These are phyloP conservation scores for Aristolochia fimbriata DNA, from an alignment of 164 flowering plant species.

Conservation along the genomic window DNA sequence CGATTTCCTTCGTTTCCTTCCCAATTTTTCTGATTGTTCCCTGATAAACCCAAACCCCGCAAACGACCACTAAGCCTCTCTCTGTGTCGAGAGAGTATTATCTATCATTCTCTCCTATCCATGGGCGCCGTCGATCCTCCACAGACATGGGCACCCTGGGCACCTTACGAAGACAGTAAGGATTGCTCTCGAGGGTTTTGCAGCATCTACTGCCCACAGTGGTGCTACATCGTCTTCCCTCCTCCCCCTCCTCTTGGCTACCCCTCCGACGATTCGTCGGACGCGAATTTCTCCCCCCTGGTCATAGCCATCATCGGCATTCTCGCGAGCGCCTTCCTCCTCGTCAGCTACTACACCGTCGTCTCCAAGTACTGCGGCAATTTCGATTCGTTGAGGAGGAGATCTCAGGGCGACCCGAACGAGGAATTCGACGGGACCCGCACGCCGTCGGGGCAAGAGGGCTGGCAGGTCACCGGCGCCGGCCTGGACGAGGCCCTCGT, in stretches of 20 bases:
- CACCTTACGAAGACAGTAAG: constrained; percentile 44
- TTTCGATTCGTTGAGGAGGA: constrained; percentile 10
- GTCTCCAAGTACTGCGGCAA: constrained; percentile 54
- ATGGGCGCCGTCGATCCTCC: constrained; percentile 55
- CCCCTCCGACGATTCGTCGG: constrained; percentile 28
- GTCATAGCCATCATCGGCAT: constrained; percentile 67
- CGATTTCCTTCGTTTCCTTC: too few species aligned
- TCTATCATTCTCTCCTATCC: too few species aligned
- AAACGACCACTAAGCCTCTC: background rate
- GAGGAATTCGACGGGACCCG: constrained; percentile 22
- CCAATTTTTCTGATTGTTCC: too few species aligned
- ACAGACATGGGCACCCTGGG: constrained; percentile 59
- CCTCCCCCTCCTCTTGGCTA: constrained; percentile 61
- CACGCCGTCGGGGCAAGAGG: constrained; percentile 23
- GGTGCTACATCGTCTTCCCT: constrained; percentile 60
- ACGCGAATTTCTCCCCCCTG: constrained; percentile 55
- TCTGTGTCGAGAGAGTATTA: constrained; percentile 11
- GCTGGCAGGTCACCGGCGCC: constrained; percentile 26
- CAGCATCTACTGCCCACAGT: constrained; percentile 64
- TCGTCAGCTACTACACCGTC: constrained; percentile 56
- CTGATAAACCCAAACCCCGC: too few species aligned
- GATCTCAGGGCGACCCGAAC: constrained; percentile 2
- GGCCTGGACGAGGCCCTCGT: constrained; percentile 74
- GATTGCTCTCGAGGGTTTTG: constrained; percentile 76
- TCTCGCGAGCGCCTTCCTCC: constrained; percentile 59